Evolutionary conservation across 495 filamentous ascomycete genomes (phyloP).

Genomic region (Penicillium pulvis): DNA sequence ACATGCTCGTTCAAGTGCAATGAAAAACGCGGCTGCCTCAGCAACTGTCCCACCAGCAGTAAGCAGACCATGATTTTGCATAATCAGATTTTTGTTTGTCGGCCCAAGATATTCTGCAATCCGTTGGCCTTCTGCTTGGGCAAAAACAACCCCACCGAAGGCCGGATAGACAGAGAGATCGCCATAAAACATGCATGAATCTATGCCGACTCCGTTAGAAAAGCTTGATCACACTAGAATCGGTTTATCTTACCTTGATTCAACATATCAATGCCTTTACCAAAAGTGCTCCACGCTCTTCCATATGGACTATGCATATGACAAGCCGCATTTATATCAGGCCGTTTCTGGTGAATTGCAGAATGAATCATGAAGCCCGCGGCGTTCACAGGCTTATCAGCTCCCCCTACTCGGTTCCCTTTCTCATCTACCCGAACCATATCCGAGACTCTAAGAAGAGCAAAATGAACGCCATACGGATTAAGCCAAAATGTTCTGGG

Average conservation of each 20-base stretch:
- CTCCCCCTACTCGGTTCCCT: constrained; percentile 37
- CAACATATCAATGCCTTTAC: constrained; percentile 39
- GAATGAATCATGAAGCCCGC: neutral
- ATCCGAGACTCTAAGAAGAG: constrained; percentile 36
- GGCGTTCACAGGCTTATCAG: neutral
- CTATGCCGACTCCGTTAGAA: constrained; percentile 9
- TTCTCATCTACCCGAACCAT: constrained; percentile 43
- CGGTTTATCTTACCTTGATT: constrained; percentile 35
- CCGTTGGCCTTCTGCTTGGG: constrained; percentile 53
- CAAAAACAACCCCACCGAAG: constrained; percentile 53
- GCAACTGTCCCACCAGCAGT: constrained; percentile 57
- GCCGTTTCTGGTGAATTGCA: neutral
- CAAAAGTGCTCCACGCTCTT: constrained; percentile 34
- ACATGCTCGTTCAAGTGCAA: constrained; percentile 60
- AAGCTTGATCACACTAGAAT: neutral
- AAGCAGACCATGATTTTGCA: constrained; percentile 61
- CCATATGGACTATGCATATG: constrained; percentile 39
- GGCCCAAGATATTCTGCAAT: constrained; percentile 54
- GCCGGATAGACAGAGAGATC: constrained; percentile 44
- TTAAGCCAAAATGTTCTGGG: constrained; percentile 45
- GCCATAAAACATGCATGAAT: constrained; percentile 53
- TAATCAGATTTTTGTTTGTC: constrained; percentile 53
- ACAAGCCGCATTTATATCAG: constrained; percentile 26
- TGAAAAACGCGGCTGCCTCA: constrained; percentile 62
- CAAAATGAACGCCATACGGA: constrained; percentile 35